Conservation (phyloP, 257 asterid genomes). For the Jacaranda copaia region DNA sequence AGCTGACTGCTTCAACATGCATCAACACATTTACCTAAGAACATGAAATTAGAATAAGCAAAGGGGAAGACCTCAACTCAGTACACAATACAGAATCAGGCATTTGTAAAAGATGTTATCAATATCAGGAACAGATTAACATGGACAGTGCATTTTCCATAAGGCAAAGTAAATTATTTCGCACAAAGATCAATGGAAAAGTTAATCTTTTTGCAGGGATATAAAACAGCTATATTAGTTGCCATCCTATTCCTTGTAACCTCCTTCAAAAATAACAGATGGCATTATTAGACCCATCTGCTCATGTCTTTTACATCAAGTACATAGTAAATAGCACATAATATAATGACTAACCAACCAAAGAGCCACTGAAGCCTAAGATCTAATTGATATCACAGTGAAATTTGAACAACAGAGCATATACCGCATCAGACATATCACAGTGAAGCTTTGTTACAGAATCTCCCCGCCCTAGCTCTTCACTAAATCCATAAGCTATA, state of each 20-base stretch:
- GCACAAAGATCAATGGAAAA: no score
- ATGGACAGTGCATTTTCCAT: neutral
- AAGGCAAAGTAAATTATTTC: no score
- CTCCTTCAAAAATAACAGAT: neutral
- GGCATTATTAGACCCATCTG: neutral
- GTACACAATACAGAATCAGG: neutral
- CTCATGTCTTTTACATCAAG: no score
- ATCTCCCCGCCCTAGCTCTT: constrained; percentile 61
- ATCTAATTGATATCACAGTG: neutral
- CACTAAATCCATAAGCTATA: constrained; percentile 53
- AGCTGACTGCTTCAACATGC: constrained; percentile 51
- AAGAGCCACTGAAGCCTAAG: neutral
- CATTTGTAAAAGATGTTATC: neutral
- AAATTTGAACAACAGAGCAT: constrained; percentile 7
- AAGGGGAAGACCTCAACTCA: neutral
- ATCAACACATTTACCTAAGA: constrained; percentile 78
- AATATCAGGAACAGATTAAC: neutral
- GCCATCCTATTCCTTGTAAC: neutral
- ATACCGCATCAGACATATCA: constrained; percentile 60
- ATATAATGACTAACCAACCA: no score
- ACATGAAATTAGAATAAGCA: constrained; percentile 26
- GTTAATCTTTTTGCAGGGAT: no score
- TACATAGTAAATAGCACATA: no score
- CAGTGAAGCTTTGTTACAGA: constrained; percentile 60
- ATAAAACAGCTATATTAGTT: neutral